Evolutionary conservation across 1,284 basidiomycete species (phyloP).

Genomic region (Cutaneotrichosporon sp.): DNA sequence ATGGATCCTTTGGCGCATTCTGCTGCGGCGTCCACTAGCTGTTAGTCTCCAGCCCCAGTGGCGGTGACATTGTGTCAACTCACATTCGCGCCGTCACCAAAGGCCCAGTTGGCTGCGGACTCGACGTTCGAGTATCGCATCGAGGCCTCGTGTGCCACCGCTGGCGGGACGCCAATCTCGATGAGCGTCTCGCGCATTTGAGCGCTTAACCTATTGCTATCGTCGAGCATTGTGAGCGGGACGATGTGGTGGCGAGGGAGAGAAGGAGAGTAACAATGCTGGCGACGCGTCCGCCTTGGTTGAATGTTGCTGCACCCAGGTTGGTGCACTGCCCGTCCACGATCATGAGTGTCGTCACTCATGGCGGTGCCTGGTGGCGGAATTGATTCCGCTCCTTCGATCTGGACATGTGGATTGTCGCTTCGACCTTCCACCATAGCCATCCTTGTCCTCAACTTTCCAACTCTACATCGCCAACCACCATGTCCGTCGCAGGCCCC

Average conservation of each 20-base stretch:
- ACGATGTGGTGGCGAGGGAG: constrained; percentile 22
- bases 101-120: constrained; percentile 50
- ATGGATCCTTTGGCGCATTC: background rate
- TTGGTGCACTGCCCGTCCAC: no score
- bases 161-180: constrained; percentile 43
- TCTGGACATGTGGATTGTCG: background rate
- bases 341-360: background rate
- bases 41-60: no score
- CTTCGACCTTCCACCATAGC: background rate
- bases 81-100: constrained; percentile 43
- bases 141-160: constrained; percentile 40
- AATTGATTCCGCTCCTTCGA: background rate
- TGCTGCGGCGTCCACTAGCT: background rate
- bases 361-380: background rate
- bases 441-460: background rate
- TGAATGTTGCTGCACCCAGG: background rate
- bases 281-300: background rate
- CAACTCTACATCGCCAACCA: background rate
- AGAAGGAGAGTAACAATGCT: background rate
- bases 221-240: constrained; percentile 13
- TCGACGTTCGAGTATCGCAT: constrained; percentile 35
- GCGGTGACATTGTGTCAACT: no score
- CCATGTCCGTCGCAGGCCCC: constrained; percentile 45
- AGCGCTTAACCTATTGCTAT: constrained; percentile 9
- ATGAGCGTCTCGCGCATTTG: constrained; percentile 29